Base-by-base conservation (phyloP, 1,284 basidiomycete genomes). In the Boletus sp. region DNA sequence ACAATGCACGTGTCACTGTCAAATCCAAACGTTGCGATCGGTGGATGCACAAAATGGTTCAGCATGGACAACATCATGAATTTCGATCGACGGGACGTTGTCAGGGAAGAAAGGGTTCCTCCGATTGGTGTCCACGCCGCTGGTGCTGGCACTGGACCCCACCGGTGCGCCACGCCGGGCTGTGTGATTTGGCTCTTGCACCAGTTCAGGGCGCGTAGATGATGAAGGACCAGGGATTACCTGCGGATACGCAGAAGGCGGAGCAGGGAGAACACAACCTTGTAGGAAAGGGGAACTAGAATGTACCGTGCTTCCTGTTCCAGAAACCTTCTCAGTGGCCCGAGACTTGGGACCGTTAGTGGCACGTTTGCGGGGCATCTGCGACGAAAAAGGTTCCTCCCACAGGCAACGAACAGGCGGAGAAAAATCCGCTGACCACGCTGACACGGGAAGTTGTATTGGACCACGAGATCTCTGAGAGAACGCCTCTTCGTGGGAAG, bases 221-320 rank as follows among this genome's bases (percentile, higher is more conserved):
- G 56, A 45, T 19, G 66, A 46, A 22, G 62, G 51, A 27, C 64
- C 64, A n/a, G 64, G 61, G 64, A 63, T 66, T 20, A 53, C 42
- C 23, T 64, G 60, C 1, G 61, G 64, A 50, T 62, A 65, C 14
- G 53, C 60, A 32, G 49, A 62, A 37, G 37, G 35, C 12, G 61
- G 61, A 13, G 63, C 61, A 12, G 43, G 63, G 17, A 52, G 49
- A 32, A 64, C 38, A 13, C 40, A 12, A 16, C 42, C 41, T 16
- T 44, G 50, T 4, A n/a, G 9, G 5, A 41, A 34, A 22, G 29
- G 20, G 36, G 29, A 29, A n/a, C 22, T 16, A 6, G 37, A 8
- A 13, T 26, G 32, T 19, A 22, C 32, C 5, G 23, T 30, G 7
- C 41, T 41, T 23, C 7, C 35, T 6, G 34, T n/a, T 16, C 51